phyloP scores from a whole-genome alignment of 257 asterid genomes.

The Eucommia ulmoides region DNA sequence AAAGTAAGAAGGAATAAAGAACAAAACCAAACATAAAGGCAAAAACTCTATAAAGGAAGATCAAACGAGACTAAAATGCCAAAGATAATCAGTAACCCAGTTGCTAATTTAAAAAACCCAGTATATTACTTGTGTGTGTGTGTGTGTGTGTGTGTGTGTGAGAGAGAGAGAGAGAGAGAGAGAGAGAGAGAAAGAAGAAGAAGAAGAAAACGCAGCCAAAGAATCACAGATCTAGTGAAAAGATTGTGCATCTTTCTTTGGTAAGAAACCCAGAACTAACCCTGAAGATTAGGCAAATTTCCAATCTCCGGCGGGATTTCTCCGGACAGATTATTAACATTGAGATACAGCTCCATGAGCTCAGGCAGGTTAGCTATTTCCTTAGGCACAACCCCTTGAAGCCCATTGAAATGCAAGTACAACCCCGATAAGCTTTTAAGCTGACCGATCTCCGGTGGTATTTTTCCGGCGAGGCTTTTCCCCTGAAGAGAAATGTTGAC shows the following conservation, averaged over 20 bases:
- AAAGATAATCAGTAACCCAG: not conserved
- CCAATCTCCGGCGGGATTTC: conserved; percentile 70
- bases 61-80: not conserved
- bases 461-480: conserved; percentile 58
- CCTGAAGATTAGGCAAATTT: conserved; percentile 60
- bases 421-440: conserved; percentile 71
- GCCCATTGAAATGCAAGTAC: conserved; percentile 85
- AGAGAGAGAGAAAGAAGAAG: not conserved
- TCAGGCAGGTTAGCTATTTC: conserved; percentile 60
- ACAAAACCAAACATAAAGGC: too few relatives aligned
- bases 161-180: not conserved
- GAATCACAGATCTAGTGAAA: conserved; percentile 18
- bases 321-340: conserved; percentile 77
- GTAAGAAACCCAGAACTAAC: conserved; percentile 18
- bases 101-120: not conserved
- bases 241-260: conserved; percentile 7
- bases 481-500: conserved; percentile 91
- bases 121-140: too few relatives aligned
- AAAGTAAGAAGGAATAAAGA: too few relatives aligned
- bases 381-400: conserved; percentile 71
- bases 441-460: conserved; percentile 80
- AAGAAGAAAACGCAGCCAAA: too few relatives aligned
- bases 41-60: too few relatives aligned
- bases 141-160: not conserved
- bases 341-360: conserved; percentile 84